A percentile compares a stretch with the other conserved stretches of the same genome.
Evolutionary conservation across 148 eudicot genomes (phyloP).

Genomic region (Rheum nobile): DNA sequence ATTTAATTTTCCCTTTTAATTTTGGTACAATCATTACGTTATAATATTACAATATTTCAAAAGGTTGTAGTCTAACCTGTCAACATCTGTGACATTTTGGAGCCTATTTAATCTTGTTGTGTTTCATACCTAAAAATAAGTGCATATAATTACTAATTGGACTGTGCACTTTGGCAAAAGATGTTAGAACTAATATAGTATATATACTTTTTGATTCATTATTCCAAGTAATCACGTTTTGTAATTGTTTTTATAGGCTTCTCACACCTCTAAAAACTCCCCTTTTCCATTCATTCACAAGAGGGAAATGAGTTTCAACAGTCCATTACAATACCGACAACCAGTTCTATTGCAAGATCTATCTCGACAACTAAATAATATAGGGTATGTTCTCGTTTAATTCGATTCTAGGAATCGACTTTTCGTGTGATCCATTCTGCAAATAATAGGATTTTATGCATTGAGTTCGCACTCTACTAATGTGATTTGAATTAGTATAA

Average conservation of each 20-base stretch:
- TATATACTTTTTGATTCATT: background rate
- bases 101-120: background rate
- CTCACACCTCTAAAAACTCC: conserved; percentile 99
- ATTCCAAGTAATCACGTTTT: background rate
- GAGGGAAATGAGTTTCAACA: conserved; percentile 59
- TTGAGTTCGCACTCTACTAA: background rate
- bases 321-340: conserved; percentile 43
- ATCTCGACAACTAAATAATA: conserved; percentile 60
- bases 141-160: background rate
- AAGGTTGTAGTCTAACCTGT: too few species aligned
- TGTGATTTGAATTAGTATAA: background rate
- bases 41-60: too few species aligned
- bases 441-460: too few species aligned
- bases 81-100: too few species aligned
- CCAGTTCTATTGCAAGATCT: conserved; percentile 45
- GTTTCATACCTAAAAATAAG: background rate
- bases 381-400: conserved; percentile 39
- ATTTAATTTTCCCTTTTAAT: too few species aligned
- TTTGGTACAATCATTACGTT: too few species aligned
- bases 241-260: conserved; percentile 45
- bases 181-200: background rate
- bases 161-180: background rate
- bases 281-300: conserved; percentile 45
- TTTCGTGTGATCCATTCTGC: too few species aligned
- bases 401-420: background rate